Evolutionary conservation across 2,329 filamentous ascomycete species (phyloP).

Genomic region (Simplicillium sp.): DNA sequence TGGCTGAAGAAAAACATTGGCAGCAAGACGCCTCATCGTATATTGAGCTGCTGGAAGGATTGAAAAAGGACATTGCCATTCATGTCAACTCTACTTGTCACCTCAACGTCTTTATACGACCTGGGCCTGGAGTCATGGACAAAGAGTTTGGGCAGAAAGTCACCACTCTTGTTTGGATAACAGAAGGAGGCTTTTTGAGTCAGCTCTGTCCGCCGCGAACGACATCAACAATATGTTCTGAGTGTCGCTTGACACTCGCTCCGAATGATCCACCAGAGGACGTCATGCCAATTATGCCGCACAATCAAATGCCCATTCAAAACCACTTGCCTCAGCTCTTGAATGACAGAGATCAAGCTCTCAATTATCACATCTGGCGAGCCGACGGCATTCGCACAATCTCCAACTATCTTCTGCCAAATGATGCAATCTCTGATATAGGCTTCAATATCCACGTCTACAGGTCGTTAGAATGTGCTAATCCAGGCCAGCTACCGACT

Average conservation of each 20-base stretch:
- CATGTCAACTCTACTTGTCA: slow-evolving; percentile 16
- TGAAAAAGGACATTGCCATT: slow-evolving; percentile 1
- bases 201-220: slow-evolving; percentile 1
- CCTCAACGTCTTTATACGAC: slow-evolving; percentile 7
- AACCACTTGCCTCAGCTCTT: background rate
- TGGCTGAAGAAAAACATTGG: no score
- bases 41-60: no score
- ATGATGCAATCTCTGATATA: no score
- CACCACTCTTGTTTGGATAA: slow-evolving; percentile 8
- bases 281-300: background rate
- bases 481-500: background rate
- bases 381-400: background rate
- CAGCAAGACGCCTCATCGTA: no score
- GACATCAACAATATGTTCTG: background rate
- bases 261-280: background rate
- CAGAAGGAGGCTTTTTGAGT: slow-evolving; percentile 6
- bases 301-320: background rate
- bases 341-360: background rate
- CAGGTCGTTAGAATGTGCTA: background rate
- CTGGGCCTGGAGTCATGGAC: background rate
- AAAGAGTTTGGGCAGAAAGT: slow-evolving; percentile 7
- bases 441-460: no score
- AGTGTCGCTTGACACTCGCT: background rate
- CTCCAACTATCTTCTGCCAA: background rate
- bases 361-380: background rate